Percentiles rank a stretch among this genome's conserved stretches.
phyloP scores from a whole-genome alignment of 208 protist species.

The Trypanosomatidae sp. region DNA sequence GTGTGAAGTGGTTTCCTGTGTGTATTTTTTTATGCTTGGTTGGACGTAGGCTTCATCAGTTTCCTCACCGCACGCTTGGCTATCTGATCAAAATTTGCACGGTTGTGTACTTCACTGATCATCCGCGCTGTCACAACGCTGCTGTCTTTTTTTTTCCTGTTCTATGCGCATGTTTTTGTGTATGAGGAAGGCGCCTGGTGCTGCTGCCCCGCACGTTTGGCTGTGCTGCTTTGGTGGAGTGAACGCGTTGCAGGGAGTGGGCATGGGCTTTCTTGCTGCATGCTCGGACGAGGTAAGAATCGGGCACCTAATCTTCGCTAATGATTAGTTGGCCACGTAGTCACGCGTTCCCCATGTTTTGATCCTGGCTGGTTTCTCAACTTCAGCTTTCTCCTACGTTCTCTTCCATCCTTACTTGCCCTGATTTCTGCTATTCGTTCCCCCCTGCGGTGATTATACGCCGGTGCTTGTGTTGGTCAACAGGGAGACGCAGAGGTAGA shows the following conservation, averaged over 20 bases:
- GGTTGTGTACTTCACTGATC: not conserved
- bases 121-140: not conserved
- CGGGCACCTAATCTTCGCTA: too few species aligned
- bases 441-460: not conserved
- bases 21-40: not conserved
- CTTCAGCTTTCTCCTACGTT: not conserved
- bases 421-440: not conserved
- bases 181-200: not conserved
- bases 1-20: not conserved
- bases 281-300: not conserved
- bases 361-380: not conserved
- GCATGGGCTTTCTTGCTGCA: not conserved
- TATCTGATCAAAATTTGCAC: not conserved
- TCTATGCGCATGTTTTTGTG: not conserved
- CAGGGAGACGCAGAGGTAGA: not conserved
- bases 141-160: not conserved
- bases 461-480: not conserved
- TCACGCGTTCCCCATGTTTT: not conserved
- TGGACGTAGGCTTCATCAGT: too few species aligned
- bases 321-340: not conserved
- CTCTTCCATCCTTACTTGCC: not conserved
- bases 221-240: not conserved
- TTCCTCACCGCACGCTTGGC: too few species aligned
- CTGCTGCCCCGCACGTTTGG: too few species aligned
- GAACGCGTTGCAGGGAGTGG: too few species aligned